These are phyloP conservation scores for Lagenaria siceraria DNA, from an alignment of 306 rosid genomes.

Conservation along the genomic window DNA sequence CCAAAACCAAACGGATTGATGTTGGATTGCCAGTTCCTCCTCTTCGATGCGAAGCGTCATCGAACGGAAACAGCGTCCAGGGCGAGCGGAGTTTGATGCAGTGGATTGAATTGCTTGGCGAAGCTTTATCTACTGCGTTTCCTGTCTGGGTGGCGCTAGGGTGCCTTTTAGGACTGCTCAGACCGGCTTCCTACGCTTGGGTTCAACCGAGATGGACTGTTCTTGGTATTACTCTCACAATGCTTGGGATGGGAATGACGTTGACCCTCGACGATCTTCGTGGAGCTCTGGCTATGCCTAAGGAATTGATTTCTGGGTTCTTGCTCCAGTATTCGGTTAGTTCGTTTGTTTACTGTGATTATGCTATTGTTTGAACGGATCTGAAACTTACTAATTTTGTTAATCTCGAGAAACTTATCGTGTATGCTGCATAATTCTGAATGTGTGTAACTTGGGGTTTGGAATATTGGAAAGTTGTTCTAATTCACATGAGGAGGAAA, in stretches of 20 bases:
- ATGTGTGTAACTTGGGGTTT: neutral
- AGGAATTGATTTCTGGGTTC: conserved; percentile 55
- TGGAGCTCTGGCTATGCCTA: conserved; percentile 66
- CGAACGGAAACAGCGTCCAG: conserved; percentile 18
- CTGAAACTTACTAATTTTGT: neutral
- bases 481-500: neutral
- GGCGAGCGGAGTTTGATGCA: conserved; percentile 30
- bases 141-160: conserved; percentile 81
- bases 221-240: conserved; percentile 41
- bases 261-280: conserved; percentile 75
- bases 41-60: conserved; percentile 45
- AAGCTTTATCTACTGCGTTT: conserved; percentile 47
- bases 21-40: neutral
- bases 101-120: conserved; percentile 46
- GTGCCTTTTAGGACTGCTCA: conserved; percentile 44
- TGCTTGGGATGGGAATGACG: conserved; percentile 98
- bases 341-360: neutral
- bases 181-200: conserved; percentile 53
- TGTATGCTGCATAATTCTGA: neutral
- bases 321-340: conserved; percentile 75
- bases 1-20: neutral
- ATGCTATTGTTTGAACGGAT: neutral
- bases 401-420: neutral
- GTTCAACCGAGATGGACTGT: conserved; percentile 48
- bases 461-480: neutral